phyloP scores from a whole-genome alignment of 345 rosid genomes.

The Theobroma cacao region DNA sequence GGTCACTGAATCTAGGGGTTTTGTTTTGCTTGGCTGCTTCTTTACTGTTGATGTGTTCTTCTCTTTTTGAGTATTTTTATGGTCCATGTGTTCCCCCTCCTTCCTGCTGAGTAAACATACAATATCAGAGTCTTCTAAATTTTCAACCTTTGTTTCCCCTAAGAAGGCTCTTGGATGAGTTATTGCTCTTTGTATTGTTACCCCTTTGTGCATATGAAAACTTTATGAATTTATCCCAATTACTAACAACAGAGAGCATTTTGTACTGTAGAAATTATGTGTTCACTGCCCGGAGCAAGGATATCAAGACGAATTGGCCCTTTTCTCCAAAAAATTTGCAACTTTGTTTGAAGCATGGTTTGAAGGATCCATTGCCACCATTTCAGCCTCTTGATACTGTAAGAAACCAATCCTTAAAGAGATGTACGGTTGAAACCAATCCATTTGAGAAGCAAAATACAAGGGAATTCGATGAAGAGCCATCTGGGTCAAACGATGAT shows the following conservation, averaged over 20 bases:
- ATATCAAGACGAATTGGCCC: constrained; percentile 88
- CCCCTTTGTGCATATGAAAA: not conserved
- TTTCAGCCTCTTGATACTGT: constrained; percentile 51
- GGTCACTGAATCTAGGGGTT: constrained; percentile 21
- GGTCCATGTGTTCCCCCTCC: constrained; percentile 20
- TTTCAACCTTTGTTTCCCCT: not conserved
- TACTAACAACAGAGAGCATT: constrained; percentile 10
- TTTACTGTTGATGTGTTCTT: constrained; percentile 18
- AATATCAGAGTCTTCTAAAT: constrained; percentile 22
- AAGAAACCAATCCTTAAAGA: constrained; percentile 36
- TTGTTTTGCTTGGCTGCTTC: constrained; percentile 30
- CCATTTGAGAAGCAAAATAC: constrained; percentile 32
- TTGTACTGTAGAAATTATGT: constrained; percentile 84
- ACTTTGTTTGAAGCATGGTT: constrained; percentile 85
- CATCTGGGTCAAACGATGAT: constrained; percentile 26
- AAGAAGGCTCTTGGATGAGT: not conserved
- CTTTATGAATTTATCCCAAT: not conserved
- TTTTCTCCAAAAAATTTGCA: constrained; percentile 70
- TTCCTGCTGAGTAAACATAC: constrained; percentile 21
- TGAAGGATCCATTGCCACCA: constrained; percentile 84
- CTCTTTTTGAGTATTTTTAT: constrained; percentile 13
- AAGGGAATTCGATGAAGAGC: constrained; percentile 25
- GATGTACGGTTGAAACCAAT: constrained; percentile 34
- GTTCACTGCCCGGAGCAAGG: constrained; percentile 59
- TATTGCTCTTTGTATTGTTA: not conserved